phyloP scores from a whole-genome alignment of 805 yeast species.

The Candida broadrunensis region DNA sequence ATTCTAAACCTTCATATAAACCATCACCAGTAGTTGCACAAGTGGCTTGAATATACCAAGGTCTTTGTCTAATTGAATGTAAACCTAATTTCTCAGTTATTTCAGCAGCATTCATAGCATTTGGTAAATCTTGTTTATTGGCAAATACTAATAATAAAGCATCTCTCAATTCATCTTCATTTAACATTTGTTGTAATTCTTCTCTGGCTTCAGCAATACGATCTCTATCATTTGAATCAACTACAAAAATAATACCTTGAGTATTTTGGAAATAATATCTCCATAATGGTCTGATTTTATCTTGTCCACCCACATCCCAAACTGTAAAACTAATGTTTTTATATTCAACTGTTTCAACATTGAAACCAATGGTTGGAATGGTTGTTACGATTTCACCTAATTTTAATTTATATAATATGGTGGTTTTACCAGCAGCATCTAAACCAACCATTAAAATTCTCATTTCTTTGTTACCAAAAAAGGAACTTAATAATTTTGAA shows the following conservation, averaged over 20 bases:
- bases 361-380: conserved; percentile 95
- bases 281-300: conserved; percentile 98
- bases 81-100: conserved; percentile 95
- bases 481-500: conserved; percentile 91
- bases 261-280: conserved; percentile 98
- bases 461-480: conserved; percentile 97
- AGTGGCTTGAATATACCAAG: conserved; percentile 98
- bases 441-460: conserved; percentile 97
- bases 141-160: conserved; percentile 95
- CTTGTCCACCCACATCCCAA: conserved; percentile 99
- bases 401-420: conserved; percentile 90
- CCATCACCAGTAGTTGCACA: conserved; percentile 99
- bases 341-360: conserved; percentile 96
- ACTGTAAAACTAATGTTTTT: conserved; percentile 95
- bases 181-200: conserved; percentile 96
- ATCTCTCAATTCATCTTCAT: conserved; percentile 97
- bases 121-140: conserved; percentile 98
- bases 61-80: conserved; percentile 96
- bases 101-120: conserved; percentile 98
- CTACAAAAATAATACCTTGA: conserved; percentile 96
- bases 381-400: conserved; percentile 96
- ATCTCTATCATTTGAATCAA: conserved; percentile 96
- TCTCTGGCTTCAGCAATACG: conserved; percentile 98
- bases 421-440: conserved; percentile 98
- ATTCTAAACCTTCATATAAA: conserved; percentile 94